These are phyloP conservation scores for Bipolaris sorokiniana DNA, from an alignment of 2,329 filamentous ascomycete genomes.

Conservation along the genomic window DNA sequence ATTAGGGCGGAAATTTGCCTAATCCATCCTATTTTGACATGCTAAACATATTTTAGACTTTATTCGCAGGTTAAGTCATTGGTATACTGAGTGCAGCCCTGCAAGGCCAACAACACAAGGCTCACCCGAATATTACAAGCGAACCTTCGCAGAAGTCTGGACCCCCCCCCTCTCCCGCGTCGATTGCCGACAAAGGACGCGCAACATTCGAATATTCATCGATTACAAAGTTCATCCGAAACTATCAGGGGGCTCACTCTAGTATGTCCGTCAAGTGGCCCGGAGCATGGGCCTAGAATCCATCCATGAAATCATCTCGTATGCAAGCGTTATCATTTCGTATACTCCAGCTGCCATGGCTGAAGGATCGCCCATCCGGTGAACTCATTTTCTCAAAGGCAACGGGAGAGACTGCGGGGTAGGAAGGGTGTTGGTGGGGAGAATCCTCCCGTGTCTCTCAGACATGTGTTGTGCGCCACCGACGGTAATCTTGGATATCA, in stretches of 20 bases:
- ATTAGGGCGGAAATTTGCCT: no score
- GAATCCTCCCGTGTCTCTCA: conserved; percentile 6
- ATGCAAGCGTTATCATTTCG: background rate
- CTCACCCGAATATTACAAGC: background rate
- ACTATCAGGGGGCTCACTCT: background rate
- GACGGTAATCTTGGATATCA: background rate
- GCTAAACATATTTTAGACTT: background rate
- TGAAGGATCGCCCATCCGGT: conserved; percentile 5
- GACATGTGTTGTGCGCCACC: conserved; percentile 7
- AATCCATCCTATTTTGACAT: background rate
- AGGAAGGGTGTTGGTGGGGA: background rate
- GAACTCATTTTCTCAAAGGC: background rate
- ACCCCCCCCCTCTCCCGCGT: no score
- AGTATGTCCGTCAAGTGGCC: background rate
- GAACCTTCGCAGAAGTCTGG: no score
- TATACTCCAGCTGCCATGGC: background rate
- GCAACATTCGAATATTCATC: background rate
- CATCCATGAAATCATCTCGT: background rate
- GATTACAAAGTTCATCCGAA: background rate
- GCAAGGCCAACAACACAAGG: background rate
- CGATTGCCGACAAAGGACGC: background rate
- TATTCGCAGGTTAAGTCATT: background rate
- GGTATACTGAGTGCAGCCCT: background rate
- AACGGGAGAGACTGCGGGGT: conserved; percentile 1
- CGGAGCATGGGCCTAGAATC: background rate